These are phyloP conservation scores for Dictyostelium discoideum DNA, from an alignment of 78 protist species.

Conservation along the genomic window DNA sequence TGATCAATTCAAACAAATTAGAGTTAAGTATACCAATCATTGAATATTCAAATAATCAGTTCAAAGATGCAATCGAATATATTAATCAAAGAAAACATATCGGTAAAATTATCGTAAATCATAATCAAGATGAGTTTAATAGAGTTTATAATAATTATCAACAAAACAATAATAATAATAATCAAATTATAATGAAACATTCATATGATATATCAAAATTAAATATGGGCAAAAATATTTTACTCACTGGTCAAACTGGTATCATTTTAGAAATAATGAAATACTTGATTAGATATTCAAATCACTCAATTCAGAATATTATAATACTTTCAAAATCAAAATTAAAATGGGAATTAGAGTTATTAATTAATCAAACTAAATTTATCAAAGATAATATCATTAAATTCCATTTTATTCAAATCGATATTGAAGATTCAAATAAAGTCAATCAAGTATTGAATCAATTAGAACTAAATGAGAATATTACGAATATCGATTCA, in stretches of 20 bases:
- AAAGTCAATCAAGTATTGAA: neutral
- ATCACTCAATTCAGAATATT: neutral
- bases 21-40: neutral
- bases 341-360: conserved; percentile 48
- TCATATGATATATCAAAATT: neutral
- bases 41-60: neutral
- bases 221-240: neutral
- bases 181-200: neutral
- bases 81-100: conserved; percentile 33
- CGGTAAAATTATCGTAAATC: conserved; percentile 42
- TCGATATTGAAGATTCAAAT: neutral
- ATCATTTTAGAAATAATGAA: conserved; percentile 8
- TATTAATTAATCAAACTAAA: conserved; percentile 23
- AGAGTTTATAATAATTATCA: neutral
- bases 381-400: neutral
- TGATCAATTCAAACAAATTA: neutral
- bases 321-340: conserved; percentile 27
- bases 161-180: neutral
- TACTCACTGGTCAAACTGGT: conserved; percentile 75
- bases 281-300: conserved; percentile 23
- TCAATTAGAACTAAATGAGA: neutral
- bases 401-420: neutral
- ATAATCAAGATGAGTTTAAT: neutral
- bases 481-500: neutral
- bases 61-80: conserved; percentile 9